Base-by-base conservation (phyloP, 176 grass and related monocot genomes). In the Aegilops speltoides region DNA sequence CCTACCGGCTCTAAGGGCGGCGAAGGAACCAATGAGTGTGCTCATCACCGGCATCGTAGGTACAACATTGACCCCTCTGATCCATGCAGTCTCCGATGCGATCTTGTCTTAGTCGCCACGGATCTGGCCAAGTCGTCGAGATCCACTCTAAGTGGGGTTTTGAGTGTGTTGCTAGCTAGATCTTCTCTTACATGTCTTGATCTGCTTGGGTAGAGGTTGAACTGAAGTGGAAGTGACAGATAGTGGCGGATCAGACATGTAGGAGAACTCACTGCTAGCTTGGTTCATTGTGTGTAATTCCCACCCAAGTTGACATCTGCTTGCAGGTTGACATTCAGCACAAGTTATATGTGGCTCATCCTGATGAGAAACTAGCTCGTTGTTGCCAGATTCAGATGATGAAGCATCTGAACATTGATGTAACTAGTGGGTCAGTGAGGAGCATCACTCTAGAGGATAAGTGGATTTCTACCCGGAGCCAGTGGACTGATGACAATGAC, bases 41-140 rank as follows among this genome's bases (percentile, higher is more conserved):
- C 96, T 98, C 81, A 90, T 98, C 82, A 98, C 93, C 59, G 96
- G 88, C 37, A 91, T 93, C 84, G 90, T 93, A 95, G 96, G 93
- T 95, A 92, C 81, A 8, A 66, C 10, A 6, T 41, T 28, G 8
- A 57, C 24, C 64, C 45, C 76, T 26, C 71, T 71, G 36, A 62
- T 87, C 56, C 15, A 32, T 23, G 14, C 85, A 5, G 38, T 38
- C 48, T 2, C 37, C 3, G 25, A 13, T 3, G 45, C 52, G 29
- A 25, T 79, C 22, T 22, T 28, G 48, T 37, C 16, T 19, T 10
- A 13, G 26, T 13, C 7, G 34, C 64, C 8, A 22, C 59, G 50
- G 86, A 89, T 90, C 59, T 83, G 68, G 88, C 41, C 81, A 32
- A 57, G 70, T 25, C 46, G 40, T 24, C 23, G 67, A 48, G 64